Base-by-base conservation (phyloP, 164 flowering plant genomes). In the Chimonanthus praecox region DNA sequence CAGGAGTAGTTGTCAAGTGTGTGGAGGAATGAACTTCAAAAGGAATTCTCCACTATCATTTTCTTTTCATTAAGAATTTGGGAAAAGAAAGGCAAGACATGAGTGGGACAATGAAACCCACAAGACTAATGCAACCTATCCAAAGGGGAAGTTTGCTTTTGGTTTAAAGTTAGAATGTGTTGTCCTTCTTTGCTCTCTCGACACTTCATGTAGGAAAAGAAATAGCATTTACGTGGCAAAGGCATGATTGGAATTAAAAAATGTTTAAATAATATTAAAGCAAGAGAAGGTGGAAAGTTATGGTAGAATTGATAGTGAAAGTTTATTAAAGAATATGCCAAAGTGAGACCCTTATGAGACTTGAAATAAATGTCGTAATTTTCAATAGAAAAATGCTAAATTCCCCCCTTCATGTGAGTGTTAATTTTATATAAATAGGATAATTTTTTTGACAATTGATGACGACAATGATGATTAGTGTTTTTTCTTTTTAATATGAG, bases 161-260 rank as follows among this genome's bases (percentile, higher is more conserved):
- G 66, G 33, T 20, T 63, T 33, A 21, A 63, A 63, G 66, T 63
- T 63, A 21, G 66, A 63, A 20, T 63, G 45, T 63, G 66, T 63
- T 63, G 33, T 33, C 66, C 44, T 63, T 13, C 66, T 63, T 33
- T 33, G 46, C 66, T 63, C 66, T 63, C 18, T 33, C 21, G 66
- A 63, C 66, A 63, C 66, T 63, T 63, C 66, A 63, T 21, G 33
- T 63, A 33, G 21, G 61, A 33, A 58, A 58, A 10, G 61, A n/a
- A 10, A 58, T 58, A 58, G 11, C 16, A 58, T 58, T 58, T 58
- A n/a, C 61, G 16, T 58, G 16, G 4, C 16, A n/a, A 10, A n/a
- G 4, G 18, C 11, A 20, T 8, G 10, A 7, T 63, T 33, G 66
- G 66, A 20, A 20, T 3, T 20, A 63, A 63, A 54, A 13, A n/a